Evolutionary conservation across 371 early-diverging fungal species (phyloP), one percentile per base, ranked within the genome.

Genomic region (Mucor saturninus): DNA sequence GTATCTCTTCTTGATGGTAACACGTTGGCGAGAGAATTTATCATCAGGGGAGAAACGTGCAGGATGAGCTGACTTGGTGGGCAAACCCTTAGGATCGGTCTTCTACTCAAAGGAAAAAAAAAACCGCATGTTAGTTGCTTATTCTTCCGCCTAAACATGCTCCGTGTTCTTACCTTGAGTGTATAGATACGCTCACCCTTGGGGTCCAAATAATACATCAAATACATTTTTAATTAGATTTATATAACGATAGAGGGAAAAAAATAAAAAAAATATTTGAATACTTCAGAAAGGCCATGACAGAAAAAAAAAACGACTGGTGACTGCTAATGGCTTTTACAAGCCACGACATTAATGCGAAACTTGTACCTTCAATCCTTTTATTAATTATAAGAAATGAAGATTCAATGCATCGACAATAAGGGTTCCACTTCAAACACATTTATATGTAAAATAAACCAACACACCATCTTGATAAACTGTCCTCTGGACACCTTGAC

Each of bases 21-120:
- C 93, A 63, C 98, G 91, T 75, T 98, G 97, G 65, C 96, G 93
- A 64, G 97, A 96, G 88, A 88, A 98, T 84, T 98, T 97, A 89
- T 98, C 98, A 76, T 98, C 98, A 54, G 98, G 98, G 30, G 97
- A 96, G 86, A 98, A 98, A 59, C 98, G 93, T 26, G 98, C 92
- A 38, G 98, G 98, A 75, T 98, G 98, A 54, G 98, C 98, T 40
- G 96, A 94, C 74, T 92, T 92, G 62, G 98, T 98, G 61, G 91
- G 85, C 62, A 80, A 72, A 54, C 97, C 97, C 40, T 70, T 80
- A 21, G 89, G 83, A 64, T 91, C 87, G 48, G 84, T 74, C 85
- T 95, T 98, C 98, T 95, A 73, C 31, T 65, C 46, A 51, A 61
- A 68, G 4, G n/a, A n/a, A 21, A 21, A 21, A 21, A 21, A 21